Evolutionary conservation across 2,329 filamentous ascomycete species (phyloP), one percentile per base, ranked within the genome.

Genomic region (Colletotrichum costaricense): DNA sequence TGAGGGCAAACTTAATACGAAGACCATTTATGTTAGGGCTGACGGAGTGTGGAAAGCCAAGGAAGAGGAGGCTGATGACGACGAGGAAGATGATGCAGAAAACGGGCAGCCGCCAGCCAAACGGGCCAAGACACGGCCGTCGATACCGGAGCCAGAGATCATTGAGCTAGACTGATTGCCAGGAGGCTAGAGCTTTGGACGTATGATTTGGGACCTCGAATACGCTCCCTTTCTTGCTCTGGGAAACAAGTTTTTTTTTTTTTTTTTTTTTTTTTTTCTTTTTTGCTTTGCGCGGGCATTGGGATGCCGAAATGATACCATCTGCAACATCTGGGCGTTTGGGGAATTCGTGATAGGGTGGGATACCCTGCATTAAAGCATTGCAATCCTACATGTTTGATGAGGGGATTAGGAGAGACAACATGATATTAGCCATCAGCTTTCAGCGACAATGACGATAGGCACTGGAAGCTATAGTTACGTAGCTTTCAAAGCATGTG

Each of bases 41-140:
- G 75, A 83, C 55, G 84, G 83, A 6, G 74, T 66, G 9, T 85
- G 84, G 84, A 76, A 58, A 57, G 72, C 79, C 5, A 76, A 83
- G 19, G 67, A 75, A 24, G 82, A 82, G 69, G 69, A 77, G 2
- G 79, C 79, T n/a, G 80, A 79, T 30, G 73, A 75, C 3, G 77
- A 79, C 7, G 78, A 71, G 7, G 75, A 67, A 4, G 72, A 67
- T 9, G 58, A 35, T 9, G 59, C 28, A 5, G 46, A 42, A 7
- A 49, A 42, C 7, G 26, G 24, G 24, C 42, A 55, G n/a, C 65
- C 65, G 54, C 73, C 73, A 19, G 52, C 70, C 12, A 75, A 75
- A 57, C 70, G 73, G 62, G 33, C 16, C 16, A 73, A 60, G 42
- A 66, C 57, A 38, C 55, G 67, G 19, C 9, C 54, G 19, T 58